Conservation (phyloP, 2,329 filamentous ascomycete species). For the Fusarium concolor region DNA sequence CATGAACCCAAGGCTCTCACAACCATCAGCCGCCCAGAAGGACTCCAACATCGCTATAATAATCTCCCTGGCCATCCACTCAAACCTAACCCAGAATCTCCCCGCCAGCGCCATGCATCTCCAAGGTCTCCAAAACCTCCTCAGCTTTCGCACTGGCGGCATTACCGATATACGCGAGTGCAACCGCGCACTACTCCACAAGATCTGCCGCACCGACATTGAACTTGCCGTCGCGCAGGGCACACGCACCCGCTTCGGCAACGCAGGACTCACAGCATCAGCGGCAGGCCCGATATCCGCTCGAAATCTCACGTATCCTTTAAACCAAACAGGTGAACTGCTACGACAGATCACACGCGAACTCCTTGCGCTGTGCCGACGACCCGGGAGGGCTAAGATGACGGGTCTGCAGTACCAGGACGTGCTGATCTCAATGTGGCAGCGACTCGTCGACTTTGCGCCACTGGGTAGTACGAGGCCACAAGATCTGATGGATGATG, state of each 20-base stretch:
- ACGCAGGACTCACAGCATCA: constrained; percentile 3
- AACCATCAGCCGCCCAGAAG: not conserved
- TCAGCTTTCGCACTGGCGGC: constrained; percentile 2
- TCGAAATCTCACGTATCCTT: not conserved
- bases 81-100: constrained; percentile 24
- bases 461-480: constrained; percentile 14
- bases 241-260: constrained; percentile 26
- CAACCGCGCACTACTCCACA: constrained; percentile 25
- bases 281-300: constrained; percentile 5
- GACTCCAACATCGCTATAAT: constrained; percentile 39
- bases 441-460: constrained; percentile 27
- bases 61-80: constrained; percentile 34
- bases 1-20: constrained; percentile 25
- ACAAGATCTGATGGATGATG: constrained; percentile 18
- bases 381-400: constrained; percentile 16
- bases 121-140: constrained; percentile 18
- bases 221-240: constrained; percentile 16
- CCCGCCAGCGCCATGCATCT: constrained; percentile 25
- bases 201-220: constrained; percentile 34
- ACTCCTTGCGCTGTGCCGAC: constrained; percentile 15
- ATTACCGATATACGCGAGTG: constrained; percentile 10
- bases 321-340: constrained; percentile 13
- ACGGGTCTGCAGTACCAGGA: constrained; percentile 27
- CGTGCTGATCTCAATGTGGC: constrained; percentile 28
- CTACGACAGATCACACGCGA: constrained; percentile 13